Percentiles rank a stretch among this genome's conserved stretches.
These are phyloP conservation scores for Hypoxylon sp. DNA, from an alignment of 2,329 filamentous ascomycete genomes.

Conservation along the genomic window DNA sequence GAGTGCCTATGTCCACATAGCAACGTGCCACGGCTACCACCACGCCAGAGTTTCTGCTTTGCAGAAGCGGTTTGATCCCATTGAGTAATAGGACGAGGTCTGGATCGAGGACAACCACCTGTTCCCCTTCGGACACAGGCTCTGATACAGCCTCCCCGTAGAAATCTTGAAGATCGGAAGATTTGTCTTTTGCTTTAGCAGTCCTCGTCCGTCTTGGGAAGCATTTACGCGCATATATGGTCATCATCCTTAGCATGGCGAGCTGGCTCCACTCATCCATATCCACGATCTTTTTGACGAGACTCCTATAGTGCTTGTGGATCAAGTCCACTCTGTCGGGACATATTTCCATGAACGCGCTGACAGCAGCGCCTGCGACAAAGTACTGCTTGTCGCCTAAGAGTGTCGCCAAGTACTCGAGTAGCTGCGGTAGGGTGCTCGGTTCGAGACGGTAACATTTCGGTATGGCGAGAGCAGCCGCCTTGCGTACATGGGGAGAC, in stretches of 20 bases:
- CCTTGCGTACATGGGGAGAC: constrained; percentile 92
- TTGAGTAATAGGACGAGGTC: constrained; percentile 87
- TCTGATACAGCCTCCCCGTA: constrained; percentile 77
- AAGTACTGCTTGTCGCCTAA: constrained; percentile 95
- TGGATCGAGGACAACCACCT: constrained; percentile 77
- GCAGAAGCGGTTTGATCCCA: constrained; percentile 83
- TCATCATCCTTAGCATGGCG: constrained; percentile 83
- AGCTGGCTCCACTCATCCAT: constrained; percentile 99
- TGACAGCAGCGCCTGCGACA: constrained; percentile 93
- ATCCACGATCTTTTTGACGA: constrained; percentile 92
- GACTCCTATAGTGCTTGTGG: constrained; percentile 86
- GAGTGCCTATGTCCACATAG: constrained; percentile 86
- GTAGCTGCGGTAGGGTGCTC: constrained; percentile 82
- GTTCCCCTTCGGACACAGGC: constrained; percentile 60
- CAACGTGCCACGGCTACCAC: constrained; percentile 88
- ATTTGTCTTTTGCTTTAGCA: constrained; percentile 58
- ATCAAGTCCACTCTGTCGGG: constrained; percentile 89
- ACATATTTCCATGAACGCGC: constrained; percentile 89
- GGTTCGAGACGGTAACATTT: constrained; percentile 96
- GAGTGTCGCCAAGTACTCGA: constrained; percentile 82
- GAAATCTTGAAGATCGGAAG: constrained; percentile 74
- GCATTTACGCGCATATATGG: constrained; percentile 85
- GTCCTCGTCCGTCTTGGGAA: constrained; percentile 79
- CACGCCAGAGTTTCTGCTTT: constrained; percentile 93
- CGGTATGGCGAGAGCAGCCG: constrained; percentile 91